Conservation (phyloP, 441 rosid species). For the Pelargonium citronellum region DNA sequence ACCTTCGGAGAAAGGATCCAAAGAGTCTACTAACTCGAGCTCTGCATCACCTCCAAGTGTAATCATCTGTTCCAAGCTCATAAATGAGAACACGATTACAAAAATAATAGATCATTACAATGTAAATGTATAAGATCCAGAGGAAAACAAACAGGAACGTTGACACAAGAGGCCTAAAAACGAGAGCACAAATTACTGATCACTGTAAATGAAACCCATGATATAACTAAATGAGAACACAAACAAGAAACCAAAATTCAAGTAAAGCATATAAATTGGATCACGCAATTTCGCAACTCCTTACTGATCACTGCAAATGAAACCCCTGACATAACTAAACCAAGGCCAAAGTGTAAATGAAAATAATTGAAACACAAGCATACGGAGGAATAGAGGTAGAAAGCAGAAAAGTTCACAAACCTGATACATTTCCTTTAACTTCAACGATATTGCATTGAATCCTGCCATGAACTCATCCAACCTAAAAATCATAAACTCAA, state of each 20-base stretch:
- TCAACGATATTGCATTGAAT: conserved; percentile 82
- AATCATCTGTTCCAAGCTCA: conserved; percentile 55
- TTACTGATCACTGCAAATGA: too few relatives aligned
- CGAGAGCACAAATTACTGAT: background rate
- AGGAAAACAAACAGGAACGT: background rate
- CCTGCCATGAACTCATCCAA: conserved; percentile 98
- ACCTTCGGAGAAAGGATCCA: conserved; percentile 98
- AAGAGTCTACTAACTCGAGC: conserved; percentile 93
- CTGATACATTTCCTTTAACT: conserved; percentile 99
- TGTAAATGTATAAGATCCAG: background rate
- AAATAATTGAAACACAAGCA: background rate
- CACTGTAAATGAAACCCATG: background rate
- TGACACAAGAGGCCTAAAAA: background rate
- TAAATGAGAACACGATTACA: background rate
- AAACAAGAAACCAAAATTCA: background rate
- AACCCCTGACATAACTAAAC: background rate
- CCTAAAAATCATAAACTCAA: conserved; percentile 39
- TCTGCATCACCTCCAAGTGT: conserved; percentile 99
- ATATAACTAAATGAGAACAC: background rate
- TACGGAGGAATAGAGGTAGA: background rate
- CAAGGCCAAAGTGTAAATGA: background rate
- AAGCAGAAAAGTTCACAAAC: conserved; percentile 32
- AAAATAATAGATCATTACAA: background rate
- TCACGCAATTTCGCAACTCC: background rate
- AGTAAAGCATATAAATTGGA: background rate